Base-by-base conservation (phyloP, 768 basidiomycete genomes). In the Boletus insuetus region DNA sequence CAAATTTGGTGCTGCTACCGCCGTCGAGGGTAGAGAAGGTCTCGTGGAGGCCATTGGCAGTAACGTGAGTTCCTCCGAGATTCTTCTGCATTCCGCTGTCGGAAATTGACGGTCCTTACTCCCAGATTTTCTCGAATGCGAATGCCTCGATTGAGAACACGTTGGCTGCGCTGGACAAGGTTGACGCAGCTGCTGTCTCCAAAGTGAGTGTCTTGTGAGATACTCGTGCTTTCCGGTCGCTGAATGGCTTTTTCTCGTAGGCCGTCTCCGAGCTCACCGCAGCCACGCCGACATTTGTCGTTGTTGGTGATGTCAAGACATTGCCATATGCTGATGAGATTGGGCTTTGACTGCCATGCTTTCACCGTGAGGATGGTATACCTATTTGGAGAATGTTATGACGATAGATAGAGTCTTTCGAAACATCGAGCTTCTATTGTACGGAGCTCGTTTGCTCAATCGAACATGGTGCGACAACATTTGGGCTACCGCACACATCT, bases 271-370 rank as follows among this genome's bases (percentile, higher is more conserved):
- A 81, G 37, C 79, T 96, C 43, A 72, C 90, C 66, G 82, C 84
- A 69, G 72, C 77, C 62, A 90, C 92, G 74, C 91, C 95, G 19
- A 94, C 93, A 24, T 92, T 80, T 61, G 92, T 98, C 39, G 88
- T 86, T 12, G 79, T 98, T 46, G 97, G 95, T 43, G 85, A 96
- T 67, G 74, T 85, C 60, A 74, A 78, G 63, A 66, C 81, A 31
- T 79, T 98, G 46, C 96, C 97, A 14, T 87, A 87, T 68, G 82
- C 85, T 62, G 91, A 94, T 65, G 91, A 92, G 70, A 73, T 94
- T 55, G 91, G 91, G 46, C 81, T 94, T 59, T 92, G 72, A 82
- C 3, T 45, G 35, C 39, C 35, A 16, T 16, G 26, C 40, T 43
- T 44, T 43, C 42, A 46, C 31, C 22, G 38, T 37, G 24, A 52